Conservation (phyloP, 2,329 filamentous ascomycete genomes). For the Chaetomium globosum region DNA sequence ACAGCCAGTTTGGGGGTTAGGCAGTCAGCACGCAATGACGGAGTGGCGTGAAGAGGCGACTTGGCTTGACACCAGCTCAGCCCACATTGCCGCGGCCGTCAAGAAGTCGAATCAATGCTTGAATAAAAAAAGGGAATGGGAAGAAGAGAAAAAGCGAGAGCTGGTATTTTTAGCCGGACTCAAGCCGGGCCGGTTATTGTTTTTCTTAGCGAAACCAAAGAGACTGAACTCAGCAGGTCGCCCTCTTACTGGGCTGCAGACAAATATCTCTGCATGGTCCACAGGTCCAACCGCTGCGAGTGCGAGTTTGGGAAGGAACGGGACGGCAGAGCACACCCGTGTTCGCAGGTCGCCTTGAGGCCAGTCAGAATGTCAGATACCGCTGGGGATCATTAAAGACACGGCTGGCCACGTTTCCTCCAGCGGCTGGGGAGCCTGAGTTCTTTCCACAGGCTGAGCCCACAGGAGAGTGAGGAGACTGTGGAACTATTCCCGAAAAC, state of each 20-base stretch:
- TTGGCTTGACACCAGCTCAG: no score
- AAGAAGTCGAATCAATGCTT: not conserved
- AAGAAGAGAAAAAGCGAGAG: no score
- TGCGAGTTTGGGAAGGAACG: not conserved
- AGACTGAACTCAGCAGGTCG: not conserved
- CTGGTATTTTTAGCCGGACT: no score
- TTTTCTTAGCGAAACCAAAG: not conserved
- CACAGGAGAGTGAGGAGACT: no score
- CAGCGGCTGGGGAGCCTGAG: not conserved
- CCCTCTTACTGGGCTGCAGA: not conserved
- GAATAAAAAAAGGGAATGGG: no score
- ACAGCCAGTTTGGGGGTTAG: slow-evolving; percentile 11
- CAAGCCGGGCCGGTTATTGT: no score
- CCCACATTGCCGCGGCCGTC: not conserved
- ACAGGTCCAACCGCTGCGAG: not conserved
- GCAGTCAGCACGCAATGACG: not conserved
- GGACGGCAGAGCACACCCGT: slow-evolving; percentile 9
- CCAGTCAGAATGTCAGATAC: no score
- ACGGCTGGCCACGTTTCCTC: slow-evolving; percentile 4
- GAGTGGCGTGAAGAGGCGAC: not conserved
- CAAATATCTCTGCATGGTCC: not conserved
- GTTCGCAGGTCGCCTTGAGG: not conserved
- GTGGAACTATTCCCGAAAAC: not conserved
- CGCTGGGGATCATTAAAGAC: slow-evolving; percentile 1
- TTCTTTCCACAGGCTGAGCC: not conserved